Percentiles rank a stretch among this genome's conserved stretches.
phyloP scores from a whole-genome alignment of 495 filamentous ascomycete genomes.

The Penicillium goetzii region DNA sequence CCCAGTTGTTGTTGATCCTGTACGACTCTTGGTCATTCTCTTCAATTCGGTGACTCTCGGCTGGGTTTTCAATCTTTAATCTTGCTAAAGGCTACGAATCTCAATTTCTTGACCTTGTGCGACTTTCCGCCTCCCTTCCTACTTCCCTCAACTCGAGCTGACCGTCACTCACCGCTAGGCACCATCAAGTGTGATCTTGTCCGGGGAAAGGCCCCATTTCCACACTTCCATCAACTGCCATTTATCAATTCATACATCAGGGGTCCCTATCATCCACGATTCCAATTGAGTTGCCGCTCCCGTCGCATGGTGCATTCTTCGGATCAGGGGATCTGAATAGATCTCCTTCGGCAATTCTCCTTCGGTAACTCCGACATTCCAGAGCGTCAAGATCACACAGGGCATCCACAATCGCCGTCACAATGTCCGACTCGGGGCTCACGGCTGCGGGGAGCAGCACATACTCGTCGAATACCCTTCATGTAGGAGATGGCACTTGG shows the following conservation, averaged over 20 bases:
- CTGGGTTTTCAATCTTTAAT: slow-evolving; percentile 17
- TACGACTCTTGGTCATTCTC: slow-evolving; percentile 24
- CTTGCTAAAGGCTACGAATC: slow-evolving; percentile 4
- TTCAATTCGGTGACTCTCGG: slow-evolving; percentile 20
- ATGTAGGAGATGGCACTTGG: slow-evolving; percentile 93
- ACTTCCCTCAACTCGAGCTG: slow-evolving; percentile 7
- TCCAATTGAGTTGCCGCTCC: slow-evolving; percentile 19
- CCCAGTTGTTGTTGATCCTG: slow-evolving; percentile 34
- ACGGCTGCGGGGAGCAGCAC: slow-evolving; percentile 79
- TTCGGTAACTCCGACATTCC: slow-evolving; percentile 9
- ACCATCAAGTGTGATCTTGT: slow-evolving; percentile 10
- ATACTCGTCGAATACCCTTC: slow-evolving; percentile 81
- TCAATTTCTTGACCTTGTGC: slow-evolving; percentile 11
- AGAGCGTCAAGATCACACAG: slow-evolving; percentile 35
- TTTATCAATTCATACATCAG: slow-evolving; percentile 1
- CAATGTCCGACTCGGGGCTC: slow-evolving; percentile 55
- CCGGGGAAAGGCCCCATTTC: slow-evolving; percentile 12
- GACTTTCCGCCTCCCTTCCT: slow-evolving; percentile 21
- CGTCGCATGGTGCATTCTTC: slow-evolving; percentile 55
- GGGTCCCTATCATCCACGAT: slow-evolving; percentile 19
- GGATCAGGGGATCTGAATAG: slow-evolving; percentile 51
- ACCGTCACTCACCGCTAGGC: slow-evolving; percentile 15
- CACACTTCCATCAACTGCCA: slow-evolving; percentile 2
- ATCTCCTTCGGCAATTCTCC: slow-evolving; percentile 46
- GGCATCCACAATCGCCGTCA: slow-evolving; percentile 9